Conservation (phyloP, 2,329 filamentous ascomycete genomes). For the Penicillium sp. region DNA sequence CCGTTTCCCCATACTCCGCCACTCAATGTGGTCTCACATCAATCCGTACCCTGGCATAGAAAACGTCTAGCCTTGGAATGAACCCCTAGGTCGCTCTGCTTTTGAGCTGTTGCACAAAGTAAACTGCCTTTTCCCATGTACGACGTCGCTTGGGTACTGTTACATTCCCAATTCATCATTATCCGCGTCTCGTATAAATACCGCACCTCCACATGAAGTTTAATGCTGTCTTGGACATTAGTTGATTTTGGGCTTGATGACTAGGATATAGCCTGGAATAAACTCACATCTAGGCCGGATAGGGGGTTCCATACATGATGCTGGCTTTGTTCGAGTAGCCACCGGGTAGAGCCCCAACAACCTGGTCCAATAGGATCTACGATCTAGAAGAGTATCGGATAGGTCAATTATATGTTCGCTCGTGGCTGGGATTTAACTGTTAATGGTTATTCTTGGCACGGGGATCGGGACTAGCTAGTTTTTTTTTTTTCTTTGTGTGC, state of each 20-base stretch:
- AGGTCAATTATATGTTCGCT: not conserved
- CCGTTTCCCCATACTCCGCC: not conserved
- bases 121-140: not conserved
- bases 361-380: not conserved
- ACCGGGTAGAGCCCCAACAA: not conserved
- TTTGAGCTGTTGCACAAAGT: not conserved
- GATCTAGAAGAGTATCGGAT: not conserved
- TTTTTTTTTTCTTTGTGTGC: slow-evolving; percentile 2
- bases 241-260: not conserved
- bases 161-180: not conserved
- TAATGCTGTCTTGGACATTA: not conserved
- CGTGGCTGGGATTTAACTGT: too few species aligned
- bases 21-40: not conserved
- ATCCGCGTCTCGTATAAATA: not conserved
- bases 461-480: not conserved
- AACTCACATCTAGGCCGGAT: not conserved
- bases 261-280: not conserved
- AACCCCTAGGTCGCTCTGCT: not conserved
- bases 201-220: not conserved
- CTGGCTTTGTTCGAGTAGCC: not conserved
- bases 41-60: not conserved
- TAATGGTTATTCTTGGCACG: not conserved
- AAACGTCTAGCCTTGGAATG: not conserved
- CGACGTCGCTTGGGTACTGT: not conserved
- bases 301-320: not conserved